Evolutionary conservation across 345 rosid genomes (phyloP).

Genomic region (Diplotaxis tenuifolia): DNA sequence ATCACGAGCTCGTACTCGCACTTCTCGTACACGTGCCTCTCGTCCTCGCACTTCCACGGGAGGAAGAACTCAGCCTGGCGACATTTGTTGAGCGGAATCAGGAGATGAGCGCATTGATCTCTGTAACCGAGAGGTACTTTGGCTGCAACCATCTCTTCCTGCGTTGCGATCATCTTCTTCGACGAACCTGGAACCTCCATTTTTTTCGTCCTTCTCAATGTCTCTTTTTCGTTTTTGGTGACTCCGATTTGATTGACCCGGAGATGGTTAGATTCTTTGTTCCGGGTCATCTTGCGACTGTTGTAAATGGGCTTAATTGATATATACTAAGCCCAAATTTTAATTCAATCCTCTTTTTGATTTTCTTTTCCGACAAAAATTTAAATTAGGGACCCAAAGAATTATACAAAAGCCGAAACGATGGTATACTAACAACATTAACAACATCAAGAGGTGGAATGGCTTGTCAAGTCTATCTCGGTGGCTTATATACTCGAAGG

Average conservation of each 20-base stretch:
- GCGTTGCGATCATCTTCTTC: conserved; percentile 97
- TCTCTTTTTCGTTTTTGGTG: not conserved
- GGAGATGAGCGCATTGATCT: conserved; percentile 93
- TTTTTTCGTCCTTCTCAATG: conserved; percentile 17
- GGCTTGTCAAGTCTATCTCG: too few species aligned
- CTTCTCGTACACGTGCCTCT: conserved; percentile 94
- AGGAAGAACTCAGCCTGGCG: conserved; percentile 90
- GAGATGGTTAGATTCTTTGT: not conserved
- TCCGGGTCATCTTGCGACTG: conserved; percentile 20
- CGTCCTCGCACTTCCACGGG: conserved; percentile 97
- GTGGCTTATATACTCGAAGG: too few species aligned
- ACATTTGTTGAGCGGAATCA: conserved; percentile 96
- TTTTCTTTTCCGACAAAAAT: too few species aligned
- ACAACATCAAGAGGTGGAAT: too few species aligned
- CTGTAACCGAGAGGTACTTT: conserved; percentile 77
- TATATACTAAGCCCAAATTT: not conserved
- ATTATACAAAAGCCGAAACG: too few species aligned
- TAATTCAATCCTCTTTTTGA: not conserved
- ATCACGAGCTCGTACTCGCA: conserved; percentile 97
- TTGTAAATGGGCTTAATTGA: not conserved
- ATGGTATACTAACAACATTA: too few species aligned
- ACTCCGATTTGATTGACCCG: conserved; percentile 19
- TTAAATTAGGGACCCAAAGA: too few species aligned
- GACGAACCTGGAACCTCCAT: conserved; percentile 91
- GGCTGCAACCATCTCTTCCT: conserved; percentile 87